Conservation (phyloP, 306 rosid genomes). For the Ammopiptanthus mongolicus region DNA sequence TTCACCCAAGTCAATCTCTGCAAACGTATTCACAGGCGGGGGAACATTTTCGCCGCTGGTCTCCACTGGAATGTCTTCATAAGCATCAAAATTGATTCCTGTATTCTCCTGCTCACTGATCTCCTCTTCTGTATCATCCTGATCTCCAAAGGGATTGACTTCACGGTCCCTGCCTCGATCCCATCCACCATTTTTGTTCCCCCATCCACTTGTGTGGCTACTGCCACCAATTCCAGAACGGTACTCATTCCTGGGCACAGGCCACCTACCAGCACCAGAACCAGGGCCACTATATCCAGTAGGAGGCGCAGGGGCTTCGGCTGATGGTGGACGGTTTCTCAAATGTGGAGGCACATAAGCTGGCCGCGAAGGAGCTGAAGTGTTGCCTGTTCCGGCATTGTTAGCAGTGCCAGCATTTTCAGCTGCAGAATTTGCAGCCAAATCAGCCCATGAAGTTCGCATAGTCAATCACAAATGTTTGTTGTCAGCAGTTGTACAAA, state of each 20-base stretch:
- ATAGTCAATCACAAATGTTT: slow-evolving; percentile 39
- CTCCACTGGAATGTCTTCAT: slow-evolving; percentile 67
- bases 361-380: slow-evolving; percentile 31
- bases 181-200: slow-evolving; percentile 50
- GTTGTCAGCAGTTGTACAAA: slow-evolving; percentile 6
- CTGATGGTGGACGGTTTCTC: slow-evolving; percentile 43
- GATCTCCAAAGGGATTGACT: slow-evolving; percentile 55
- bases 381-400: slow-evolving; percentile 25
- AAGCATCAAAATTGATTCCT: slow-evolving; percentile 66
- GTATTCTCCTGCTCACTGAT: slow-evolving; percentile 48
- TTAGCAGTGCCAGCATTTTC: slow-evolving; percentile 43
- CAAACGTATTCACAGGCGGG: slow-evolving; percentile 61
- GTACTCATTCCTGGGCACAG: slow-evolving; percentile 33
- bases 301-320: slow-evolving; percentile 39
- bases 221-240: slow-evolving; percentile 45
- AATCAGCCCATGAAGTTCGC: slow-evolving; percentile 76
- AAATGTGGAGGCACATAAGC: slow-evolving; percentile 66
- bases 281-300: slow-evolving; percentile 16
- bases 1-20: slow-evolving; percentile 65
- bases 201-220: slow-evolving; percentile 50
- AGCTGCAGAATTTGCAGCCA: slow-evolving; percentile 65
- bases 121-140: slow-evolving; percentile 33
- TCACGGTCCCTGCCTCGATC: slow-evolving; percentile 61
- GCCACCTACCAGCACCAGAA: slow-evolving; percentile 33
- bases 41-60: slow-evolving; percentile 67